These are phyloP conservation scores for Moricandia moricandioides DNA, from an alignment of 345 rosid species.

Conservation along the genomic window DNA sequence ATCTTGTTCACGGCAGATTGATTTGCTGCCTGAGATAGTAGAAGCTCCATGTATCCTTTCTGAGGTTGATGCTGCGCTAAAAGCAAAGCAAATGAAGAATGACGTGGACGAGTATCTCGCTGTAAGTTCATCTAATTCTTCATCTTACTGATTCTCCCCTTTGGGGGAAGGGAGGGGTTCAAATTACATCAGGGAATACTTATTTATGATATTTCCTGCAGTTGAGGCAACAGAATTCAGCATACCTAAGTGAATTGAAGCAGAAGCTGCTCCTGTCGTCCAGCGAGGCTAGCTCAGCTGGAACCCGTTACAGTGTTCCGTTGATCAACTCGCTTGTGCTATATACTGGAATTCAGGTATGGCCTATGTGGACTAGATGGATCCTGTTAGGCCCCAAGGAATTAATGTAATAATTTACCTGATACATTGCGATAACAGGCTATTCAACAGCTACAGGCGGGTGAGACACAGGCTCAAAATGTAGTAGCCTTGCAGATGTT, in stretches of 20 bases:
- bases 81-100: constrained; percentile 74
- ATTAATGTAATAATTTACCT: neutral
- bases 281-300: constrained; percentile 75
- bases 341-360: constrained; percentile 97
- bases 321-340: constrained; percentile 94
- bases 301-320: constrained; percentile 83
- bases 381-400: too few relatives aligned
- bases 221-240: constrained; percentile 72
- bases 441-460: constrained; percentile 69
- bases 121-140: constrained; percentile 39
- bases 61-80: constrained; percentile 87
- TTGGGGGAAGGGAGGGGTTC: neutral
- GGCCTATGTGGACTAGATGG: neutral
- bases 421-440: constrained; percentile 12
- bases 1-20: constrained; percentile 56
- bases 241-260: constrained; percentile 72
- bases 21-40: constrained; percentile 84
- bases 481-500: constrained; percentile 86
- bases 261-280: constrained; percentile 74
- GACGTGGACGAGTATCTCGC: constrained; percentile 91
- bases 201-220: constrained; percentile 29
- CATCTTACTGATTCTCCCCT: neutral
- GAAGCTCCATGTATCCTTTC: constrained; percentile 82
- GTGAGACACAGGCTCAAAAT: constrained; percentile 66
- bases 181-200: neutral